phyloP scores from a whole-genome alignment of 1,284 basidiomycete species.

The Cronartium ribicola region DNA sequence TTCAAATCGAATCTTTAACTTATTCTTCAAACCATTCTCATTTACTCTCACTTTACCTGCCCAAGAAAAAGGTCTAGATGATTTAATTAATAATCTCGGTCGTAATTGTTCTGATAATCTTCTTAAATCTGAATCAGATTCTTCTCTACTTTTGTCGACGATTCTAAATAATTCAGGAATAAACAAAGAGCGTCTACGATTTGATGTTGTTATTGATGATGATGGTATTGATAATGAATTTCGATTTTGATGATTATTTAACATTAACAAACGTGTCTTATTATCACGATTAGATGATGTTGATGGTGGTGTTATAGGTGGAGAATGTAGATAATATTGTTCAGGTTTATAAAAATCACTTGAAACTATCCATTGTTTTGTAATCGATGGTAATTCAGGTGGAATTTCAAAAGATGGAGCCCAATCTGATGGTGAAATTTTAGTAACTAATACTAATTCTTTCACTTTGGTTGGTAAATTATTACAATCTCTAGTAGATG shows the following conservation, averaged over 20 bases:
- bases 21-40: not conserved
- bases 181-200: not conserved
- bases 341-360: constrained; percentile 3
- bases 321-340: not conserved
- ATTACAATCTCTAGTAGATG: too few relatives aligned
- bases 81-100: not conserved
- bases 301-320: not conserved
- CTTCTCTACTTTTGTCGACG: not conserved
- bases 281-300: not conserved
- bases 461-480: too few relatives aligned
- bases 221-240: not conserved
- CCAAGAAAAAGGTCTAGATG: not conserved
- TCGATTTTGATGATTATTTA: not conserved
- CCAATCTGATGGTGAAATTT: constrained; percentile 4
- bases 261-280: not conserved
- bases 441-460: not conserved
- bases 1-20: too few relatives aligned
- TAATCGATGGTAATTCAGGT: not conserved
- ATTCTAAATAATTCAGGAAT: not conserved
- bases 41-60: not conserved
- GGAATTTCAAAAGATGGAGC: not conserved
- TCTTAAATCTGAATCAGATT: not conserved
- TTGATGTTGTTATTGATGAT: not conserved
- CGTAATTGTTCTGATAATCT: not conserved
- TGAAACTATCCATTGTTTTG: not conserved